These are phyloP conservation scores for Cladosporium sp. DNA, from an alignment of 2,329 filamentous ascomycete genomes.

Conservation along the genomic window DNA sequence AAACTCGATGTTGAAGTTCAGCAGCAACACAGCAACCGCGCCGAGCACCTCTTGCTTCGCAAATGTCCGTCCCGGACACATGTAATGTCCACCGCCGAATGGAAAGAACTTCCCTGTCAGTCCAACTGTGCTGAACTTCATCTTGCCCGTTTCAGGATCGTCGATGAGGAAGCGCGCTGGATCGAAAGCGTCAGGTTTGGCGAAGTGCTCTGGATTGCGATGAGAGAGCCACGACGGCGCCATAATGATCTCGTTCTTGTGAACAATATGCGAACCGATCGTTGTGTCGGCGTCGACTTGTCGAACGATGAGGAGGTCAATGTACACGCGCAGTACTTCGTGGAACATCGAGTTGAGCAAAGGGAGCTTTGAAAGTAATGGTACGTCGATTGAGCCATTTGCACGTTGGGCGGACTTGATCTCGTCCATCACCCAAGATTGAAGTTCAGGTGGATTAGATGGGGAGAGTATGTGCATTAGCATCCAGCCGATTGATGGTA, in stretches of 20 bases:
- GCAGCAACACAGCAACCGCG: conserved; percentile 14
- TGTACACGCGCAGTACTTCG: conserved; percentile 27
- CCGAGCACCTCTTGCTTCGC: conserved; percentile 21
- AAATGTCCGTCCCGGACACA: conserved; percentile 19
- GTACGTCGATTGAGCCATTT: conserved; percentile 21
- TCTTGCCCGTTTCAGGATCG: conserved; percentile 18
- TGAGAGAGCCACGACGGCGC: conserved; percentile 22
- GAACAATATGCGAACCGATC: conserved; percentile 11
- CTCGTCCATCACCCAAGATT: conserved; percentile 20
- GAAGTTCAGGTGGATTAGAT: conserved; percentile 15
- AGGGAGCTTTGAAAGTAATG: conserved; percentile 19
- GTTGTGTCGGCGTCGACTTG: conserved; percentile 13
- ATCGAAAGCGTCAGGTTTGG: conserved; percentile 18
- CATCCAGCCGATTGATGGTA: conserved; percentile 27
- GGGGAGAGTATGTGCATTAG: conserved; percentile 26
- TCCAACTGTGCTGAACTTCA: conserved; percentile 22
- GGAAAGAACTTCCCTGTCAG: conserved; percentile 27
- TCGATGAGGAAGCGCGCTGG: conserved; percentile 21
- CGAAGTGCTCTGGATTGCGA: conserved; percentile 19
- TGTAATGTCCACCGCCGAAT: conserved; percentile 22
- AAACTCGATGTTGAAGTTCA: conserved; percentile 15
- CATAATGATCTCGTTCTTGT: conserved; percentile 19
- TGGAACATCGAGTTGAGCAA: conserved; percentile 29
- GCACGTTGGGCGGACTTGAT: conserved; percentile 13
- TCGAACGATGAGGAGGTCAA: conserved; percentile 24